Percentiles rank a stretch among this genome's conserved stretches.
Conservation (phyloP, 2,329 filamentous ascomycete species). For the Beauveria sp. region DNA sequence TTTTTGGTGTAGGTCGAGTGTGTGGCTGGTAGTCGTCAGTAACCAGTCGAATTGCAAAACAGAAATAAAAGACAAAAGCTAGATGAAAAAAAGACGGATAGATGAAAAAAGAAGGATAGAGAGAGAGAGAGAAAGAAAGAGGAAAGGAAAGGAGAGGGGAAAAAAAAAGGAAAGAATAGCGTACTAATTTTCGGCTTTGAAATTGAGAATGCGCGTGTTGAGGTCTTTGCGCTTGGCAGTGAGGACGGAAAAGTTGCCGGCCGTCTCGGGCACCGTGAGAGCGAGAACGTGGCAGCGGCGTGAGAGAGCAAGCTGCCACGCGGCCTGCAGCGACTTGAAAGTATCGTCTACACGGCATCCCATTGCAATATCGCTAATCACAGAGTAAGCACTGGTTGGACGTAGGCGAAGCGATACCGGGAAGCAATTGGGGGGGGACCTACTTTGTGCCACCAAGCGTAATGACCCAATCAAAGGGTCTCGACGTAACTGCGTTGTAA, state of each 20-base stretch:
- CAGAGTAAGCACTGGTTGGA: background rate
- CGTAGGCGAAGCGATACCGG: background rate
- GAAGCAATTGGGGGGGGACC: background rate
- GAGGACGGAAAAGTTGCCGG: slow-evolving; percentile 20
- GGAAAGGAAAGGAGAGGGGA: too few species aligned
- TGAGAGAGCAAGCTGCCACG: slow-evolving; percentile 43
- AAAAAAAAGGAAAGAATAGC: slow-evolving; percentile 23
- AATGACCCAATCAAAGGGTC: slow-evolving; percentile 51
- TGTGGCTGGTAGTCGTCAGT: slow-evolving; percentile 21
- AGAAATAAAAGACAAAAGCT: too few species aligned
- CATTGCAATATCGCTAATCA: slow-evolving; percentile 41
- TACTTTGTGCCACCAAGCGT: slow-evolving; percentile 58
- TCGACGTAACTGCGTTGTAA: background rate
- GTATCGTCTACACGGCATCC: slow-evolving; percentile 32
- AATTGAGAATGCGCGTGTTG: slow-evolving; percentile 44
- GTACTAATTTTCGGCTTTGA: slow-evolving; percentile 45
- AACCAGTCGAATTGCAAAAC: too few species aligned
- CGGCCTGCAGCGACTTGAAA: slow-evolving; percentile 38
- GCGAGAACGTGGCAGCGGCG: slow-evolving; percentile 50
- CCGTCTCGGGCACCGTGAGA: slow-evolving; percentile 53
- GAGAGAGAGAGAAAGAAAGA: background rate
- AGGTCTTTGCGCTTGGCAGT: slow-evolving; percentile 33
- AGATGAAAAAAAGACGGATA: too few species aligned
- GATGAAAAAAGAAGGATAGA: too few species aligned
- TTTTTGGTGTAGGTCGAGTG: slow-evolving; percentile 47